Conservation (phyloP, 805 yeast species). For the Suhomyces faveliae region DNA sequence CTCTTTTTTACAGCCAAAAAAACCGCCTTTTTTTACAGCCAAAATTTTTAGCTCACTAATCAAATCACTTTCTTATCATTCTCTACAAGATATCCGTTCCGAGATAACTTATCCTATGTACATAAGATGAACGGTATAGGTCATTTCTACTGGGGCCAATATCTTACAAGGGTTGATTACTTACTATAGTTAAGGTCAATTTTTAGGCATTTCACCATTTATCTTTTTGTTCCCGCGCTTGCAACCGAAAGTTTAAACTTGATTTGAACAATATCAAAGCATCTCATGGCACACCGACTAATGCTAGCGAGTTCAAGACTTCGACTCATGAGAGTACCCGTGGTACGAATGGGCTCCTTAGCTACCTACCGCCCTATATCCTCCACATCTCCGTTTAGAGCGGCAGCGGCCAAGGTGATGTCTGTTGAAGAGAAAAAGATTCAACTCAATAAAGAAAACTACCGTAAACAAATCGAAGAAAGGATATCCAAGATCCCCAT, state of each 20-base stretch:
- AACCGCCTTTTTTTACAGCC: too few species aligned
- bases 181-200: not conserved
- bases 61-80: too few species aligned
- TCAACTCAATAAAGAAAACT: constrained; percentile 32
- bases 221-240: not conserved
- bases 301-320: not conserved
- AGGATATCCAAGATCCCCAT: constrained; percentile 79
- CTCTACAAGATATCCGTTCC: too few species aligned
- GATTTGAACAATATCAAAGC: not conserved
- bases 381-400: not conserved
- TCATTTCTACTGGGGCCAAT: too few species aligned
- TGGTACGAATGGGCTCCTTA: not conserved
- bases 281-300: constrained; percentile 1
- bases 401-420: constrained; percentile 8
- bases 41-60: too few species aligned
- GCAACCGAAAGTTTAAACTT: not conserved
- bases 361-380: not conserved
- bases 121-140: too few species aligned
- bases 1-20: too few species aligned
- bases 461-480: constrained; percentile 40
- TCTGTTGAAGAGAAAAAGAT: constrained; percentile 25
- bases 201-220: not conserved
- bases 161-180: not conserved
- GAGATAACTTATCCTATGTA: too few species aligned
- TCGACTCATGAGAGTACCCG: not conserved